Evolutionary conservation across 2,329 filamentous ascomycete species (phyloP), one percentile per base, ranked within the genome.

Genomic region (Hyphodiscus sp.): DNA sequence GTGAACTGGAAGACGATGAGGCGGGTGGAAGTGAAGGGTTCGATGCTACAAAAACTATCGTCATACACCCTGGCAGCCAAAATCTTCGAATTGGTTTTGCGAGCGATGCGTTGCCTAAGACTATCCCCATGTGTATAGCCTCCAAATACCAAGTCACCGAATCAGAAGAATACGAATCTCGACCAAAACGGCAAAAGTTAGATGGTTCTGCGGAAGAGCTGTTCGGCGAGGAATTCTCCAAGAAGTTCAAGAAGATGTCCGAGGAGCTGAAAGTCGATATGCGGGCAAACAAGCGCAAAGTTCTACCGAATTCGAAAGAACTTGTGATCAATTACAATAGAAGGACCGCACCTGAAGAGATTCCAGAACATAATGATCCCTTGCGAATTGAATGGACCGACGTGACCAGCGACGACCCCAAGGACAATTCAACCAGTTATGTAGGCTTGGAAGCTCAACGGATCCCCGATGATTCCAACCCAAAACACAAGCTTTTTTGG

Each of bases 331-430:
- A 96, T 67, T 97, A 89, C 77, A 99, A 99, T 70, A 83, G 88
- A 50, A 82, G 89, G 47, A 88, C 85, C 0, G 83, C 87, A 33
- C 86, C 90, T 7, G 94, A 97, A 62, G 81, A 86, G 47, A 97
- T 99, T 56, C 86, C 88, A 5, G 88, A 94, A 65, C 94, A 97
- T 72, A 99, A 97, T 68, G 94, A 99, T 65, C 89, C 91, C 0
- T 77, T 95, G 62, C 87, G 94, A 60, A 86, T 97, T 49, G 91
- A 97, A 59, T 99, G 94, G 91, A 99, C 94, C 1, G 91, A 96
- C 57, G 75, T 95, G 41, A 78, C 79, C 4, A 72, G 74, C 2
- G 73, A 85, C 38, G 78, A 86, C 18, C 82, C n/a, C 81, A 86
- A 87, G 43, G 76, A 76, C 16, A 60, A 71, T 8, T 75, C 78